Percentiles rank a stretch among this genome's conserved stretches.
Conservation (phyloP, 768 basidiomycete species). For the Lentinula aciculospora region DNA sequence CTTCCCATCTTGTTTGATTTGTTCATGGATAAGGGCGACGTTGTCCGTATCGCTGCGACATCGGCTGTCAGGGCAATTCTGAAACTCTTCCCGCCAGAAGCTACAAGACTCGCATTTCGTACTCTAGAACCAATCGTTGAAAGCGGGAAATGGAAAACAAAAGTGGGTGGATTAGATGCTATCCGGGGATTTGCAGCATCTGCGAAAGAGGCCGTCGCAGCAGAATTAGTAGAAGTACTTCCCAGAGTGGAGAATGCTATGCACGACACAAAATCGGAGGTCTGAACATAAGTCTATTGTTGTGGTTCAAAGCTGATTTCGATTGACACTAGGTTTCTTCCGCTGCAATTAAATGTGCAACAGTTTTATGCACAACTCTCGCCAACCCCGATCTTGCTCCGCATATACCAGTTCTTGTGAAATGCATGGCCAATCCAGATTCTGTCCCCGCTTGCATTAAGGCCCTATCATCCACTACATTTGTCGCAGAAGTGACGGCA, state of each 20-base stretch:
- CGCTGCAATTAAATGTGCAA: slow-evolving; percentile 86
- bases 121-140: slow-evolving; percentile 71
- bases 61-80: slow-evolving; percentile 79
- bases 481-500: slow-evolving; percentile 94
- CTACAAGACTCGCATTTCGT: slow-evolving; percentile 62
- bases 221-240: slow-evolving; percentile 73
- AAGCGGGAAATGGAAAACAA: slow-evolving; percentile 88
- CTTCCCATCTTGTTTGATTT: slow-evolving; percentile 77
- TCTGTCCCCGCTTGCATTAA: slow-evolving; percentile 92
- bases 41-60: slow-evolving; percentile 78
- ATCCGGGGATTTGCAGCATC: slow-evolving; percentile 68
- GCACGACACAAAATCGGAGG: slow-evolving; percentile 97
- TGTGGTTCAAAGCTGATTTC: neutral
- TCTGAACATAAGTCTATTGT: slow-evolving; percentile 21
- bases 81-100: slow-evolving; percentile 80
- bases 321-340: slow-evolving; percentile 58
- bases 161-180: slow-evolving; percentile 89
- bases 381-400: slow-evolving; percentile 90
- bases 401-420: slow-evolving; percentile 85
- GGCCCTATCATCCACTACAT: slow-evolving; percentile 89
- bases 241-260: slow-evolving; percentile 86
- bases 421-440: slow-evolving; percentile 90
- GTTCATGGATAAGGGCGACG: slow-evolving; percentile 91
- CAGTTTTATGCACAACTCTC: slow-evolving; percentile 81
- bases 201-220: slow-evolving; percentile 74